phyloP scores from a whole-genome alignment of 202 grass and related monocot genomes.

The Zizania palustris region DNA sequence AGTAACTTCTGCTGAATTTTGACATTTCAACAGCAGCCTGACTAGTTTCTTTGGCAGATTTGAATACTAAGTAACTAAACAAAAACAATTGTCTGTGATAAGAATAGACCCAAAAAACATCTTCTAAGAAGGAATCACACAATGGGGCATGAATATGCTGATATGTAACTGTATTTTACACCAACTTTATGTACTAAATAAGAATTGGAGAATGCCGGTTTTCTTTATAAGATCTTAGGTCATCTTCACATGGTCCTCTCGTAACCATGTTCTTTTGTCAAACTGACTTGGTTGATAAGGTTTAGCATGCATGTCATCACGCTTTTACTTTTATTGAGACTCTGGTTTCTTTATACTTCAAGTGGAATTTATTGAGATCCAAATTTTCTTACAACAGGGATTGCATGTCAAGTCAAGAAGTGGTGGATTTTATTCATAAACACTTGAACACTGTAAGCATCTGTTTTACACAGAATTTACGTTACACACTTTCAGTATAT shows the following conservation, averaged over 20 bases:
- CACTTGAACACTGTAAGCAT: conserved; percentile 60
- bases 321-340: neutral
- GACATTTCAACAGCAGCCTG: neutral
- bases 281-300: neutral
- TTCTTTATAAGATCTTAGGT: neutral
- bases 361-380: conserved; percentile 12
- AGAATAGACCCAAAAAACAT: neutral
- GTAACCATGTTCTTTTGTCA: too few species aligned
- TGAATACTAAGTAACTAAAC: neutral
- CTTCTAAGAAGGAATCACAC: neutral
- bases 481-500: neutral
- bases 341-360: neutral
- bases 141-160: neutral
- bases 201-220: neutral
- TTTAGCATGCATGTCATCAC: neutral
- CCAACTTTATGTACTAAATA: neutral
- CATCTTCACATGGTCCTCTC: neutral
- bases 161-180: neutral
- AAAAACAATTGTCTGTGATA: neutral
- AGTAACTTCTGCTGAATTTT: neutral
- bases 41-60: neutral
- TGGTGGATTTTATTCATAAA: conserved; percentile 81
- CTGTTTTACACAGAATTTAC: neutral
- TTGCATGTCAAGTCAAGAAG: conserved; percentile 84
- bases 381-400: conserved; percentile 55